Percentiles rank a stretch among this genome's conserved stretches.
Evolutionary conservation across 345 rosid genomes (phyloP).

Genomic region (Dovyalis caffra): DNA sequence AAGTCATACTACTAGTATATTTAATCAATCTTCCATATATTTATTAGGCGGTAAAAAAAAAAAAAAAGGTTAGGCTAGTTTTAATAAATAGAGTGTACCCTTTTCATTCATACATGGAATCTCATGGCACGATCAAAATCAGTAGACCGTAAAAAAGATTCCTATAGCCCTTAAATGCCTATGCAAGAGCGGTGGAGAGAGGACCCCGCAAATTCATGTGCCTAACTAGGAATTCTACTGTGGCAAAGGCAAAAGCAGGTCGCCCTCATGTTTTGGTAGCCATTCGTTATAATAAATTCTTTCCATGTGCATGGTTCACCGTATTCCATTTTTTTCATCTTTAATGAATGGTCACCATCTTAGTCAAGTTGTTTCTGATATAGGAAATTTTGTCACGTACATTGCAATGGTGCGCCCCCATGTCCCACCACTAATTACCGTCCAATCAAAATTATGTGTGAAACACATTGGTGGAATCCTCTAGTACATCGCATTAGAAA

Average conservation of each 20-base stretch:
- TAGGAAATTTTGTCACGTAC: background rate
- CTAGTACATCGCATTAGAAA: background rate
- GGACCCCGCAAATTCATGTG: slow-evolving; percentile 24
- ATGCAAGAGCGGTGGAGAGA: slow-evolving; percentile 19
- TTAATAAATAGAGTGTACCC: too few species aligned
- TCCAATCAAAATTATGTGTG: slow-evolving; percentile 18
- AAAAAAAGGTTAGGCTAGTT: too few species aligned
- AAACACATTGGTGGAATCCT: slow-evolving; percentile 18
- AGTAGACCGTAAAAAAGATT: background rate
- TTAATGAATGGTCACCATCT: slow-evolving; percentile 22
- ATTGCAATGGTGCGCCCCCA: slow-evolving; percentile 23
- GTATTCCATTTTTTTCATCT: slow-evolving; percentile 5
- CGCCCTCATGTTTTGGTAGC: slow-evolving; percentile 3
- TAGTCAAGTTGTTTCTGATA: slow-evolving; percentile 19
- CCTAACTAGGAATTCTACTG: slow-evolving; percentile 24
- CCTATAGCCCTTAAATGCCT: slow-evolving; percentile 16
- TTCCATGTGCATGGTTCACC: slow-evolving; percentile 4
- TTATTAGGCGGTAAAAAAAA: too few species aligned
- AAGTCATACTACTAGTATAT: too few species aligned
- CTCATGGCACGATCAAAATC: slow-evolving; percentile 10
- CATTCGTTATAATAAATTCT: background rate
- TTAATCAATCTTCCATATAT: too few species aligned
- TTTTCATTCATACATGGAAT: slow-evolving; percentile 14
- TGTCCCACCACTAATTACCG: slow-evolving; percentile 11
- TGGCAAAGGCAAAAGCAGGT: slow-evolving; percentile 13